Evolutionary conservation across 495 filamentous ascomycete genomes (phyloP), one percentile per base, ranked within the genome.

Genomic region (Hypoxylon fragiforme): DNA sequence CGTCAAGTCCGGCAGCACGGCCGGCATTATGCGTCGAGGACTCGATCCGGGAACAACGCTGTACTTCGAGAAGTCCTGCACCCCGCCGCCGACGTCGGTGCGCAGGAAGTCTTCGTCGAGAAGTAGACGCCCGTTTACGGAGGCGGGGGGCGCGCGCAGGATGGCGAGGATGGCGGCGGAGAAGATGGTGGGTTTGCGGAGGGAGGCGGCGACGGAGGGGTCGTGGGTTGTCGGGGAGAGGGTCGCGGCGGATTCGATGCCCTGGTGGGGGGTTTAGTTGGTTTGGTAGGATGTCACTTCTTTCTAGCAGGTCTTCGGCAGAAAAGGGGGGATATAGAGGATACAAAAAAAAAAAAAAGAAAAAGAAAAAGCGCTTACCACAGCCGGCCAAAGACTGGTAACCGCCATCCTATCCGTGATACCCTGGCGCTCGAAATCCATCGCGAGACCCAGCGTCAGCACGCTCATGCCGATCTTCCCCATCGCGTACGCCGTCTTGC

Each of bases 401-500:
- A 92, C 83, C 3, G 87, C 86, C 89, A 94, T 89, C 24, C 24
- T 4, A 13, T 81, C 77, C 7, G 40, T 69, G 40, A 78, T 74
- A 4, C 77, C 85, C 57, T 91, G 79, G 43, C 89, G 65, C 50
- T 83, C 73, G 64, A 89, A 90, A 62, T 95, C 90, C 86, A 94
- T 90, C 2, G 85, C 90, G 16, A 95, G 70, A 2, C 90, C 90
- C 58, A 88, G 89, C 0, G 86, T 87, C 30, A 95, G 62, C 12
- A 92, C 87, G 66, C 81, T 86, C 90, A 95, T 95, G 12, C 76
- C 88, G 12, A 92, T 82, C 64, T 95, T 95, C 43, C 88, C 87
- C 77, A 94, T 85, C 0, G 90, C 90, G 72, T 95, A 95, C 13
- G 86, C 88, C 1, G 88, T 89, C 78, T 95, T 95, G 7, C 90